phyloP scores from a whole-genome alignment of 306 rosid species.

The Geum urbanum region DNA sequence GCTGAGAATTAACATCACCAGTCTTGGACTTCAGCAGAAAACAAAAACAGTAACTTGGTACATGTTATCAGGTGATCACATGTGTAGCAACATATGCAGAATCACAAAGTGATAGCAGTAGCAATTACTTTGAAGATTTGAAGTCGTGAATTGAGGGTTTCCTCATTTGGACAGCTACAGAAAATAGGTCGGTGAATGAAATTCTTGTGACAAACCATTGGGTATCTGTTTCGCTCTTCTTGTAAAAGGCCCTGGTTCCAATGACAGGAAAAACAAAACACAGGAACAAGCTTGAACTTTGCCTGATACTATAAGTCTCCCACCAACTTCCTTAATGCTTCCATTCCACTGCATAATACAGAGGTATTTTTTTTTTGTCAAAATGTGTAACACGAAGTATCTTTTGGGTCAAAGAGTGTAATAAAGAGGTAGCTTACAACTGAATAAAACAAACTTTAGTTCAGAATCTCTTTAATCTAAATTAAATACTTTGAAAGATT shows the following conservation, averaged over 20 bases:
- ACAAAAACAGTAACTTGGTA: neutral
- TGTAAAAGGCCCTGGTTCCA: neutral
- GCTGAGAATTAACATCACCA: too few relatives aligned
- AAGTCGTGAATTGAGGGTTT: neutral
- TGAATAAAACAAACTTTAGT: constrained; percentile 3
- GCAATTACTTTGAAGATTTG: neutral
- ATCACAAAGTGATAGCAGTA: neutral
- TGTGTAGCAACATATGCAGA: neutral
- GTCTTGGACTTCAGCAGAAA: too few relatives aligned
- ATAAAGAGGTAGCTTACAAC: too few relatives aligned
- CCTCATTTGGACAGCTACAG: constrained; percentile 4
- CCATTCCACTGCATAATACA: constrained; percentile 51
- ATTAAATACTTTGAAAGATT: neutral
- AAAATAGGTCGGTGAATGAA: neutral
- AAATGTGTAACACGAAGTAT: too few relatives aligned
- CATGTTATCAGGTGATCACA: neutral
- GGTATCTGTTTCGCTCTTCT: neutral
- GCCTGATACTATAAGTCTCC: constrained; percentile 20
- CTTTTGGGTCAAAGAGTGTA: too few relatives aligned
- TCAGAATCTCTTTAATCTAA: neutral
- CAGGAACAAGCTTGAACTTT: neutral
- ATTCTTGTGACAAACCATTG: neutral
- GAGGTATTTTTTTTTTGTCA: neutral
- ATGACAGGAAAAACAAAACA: neutral
- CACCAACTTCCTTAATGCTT: constrained; percentile 49